Conservation (phyloP, 179 eudicot species). For the Carnegiea gigantea region DNA sequence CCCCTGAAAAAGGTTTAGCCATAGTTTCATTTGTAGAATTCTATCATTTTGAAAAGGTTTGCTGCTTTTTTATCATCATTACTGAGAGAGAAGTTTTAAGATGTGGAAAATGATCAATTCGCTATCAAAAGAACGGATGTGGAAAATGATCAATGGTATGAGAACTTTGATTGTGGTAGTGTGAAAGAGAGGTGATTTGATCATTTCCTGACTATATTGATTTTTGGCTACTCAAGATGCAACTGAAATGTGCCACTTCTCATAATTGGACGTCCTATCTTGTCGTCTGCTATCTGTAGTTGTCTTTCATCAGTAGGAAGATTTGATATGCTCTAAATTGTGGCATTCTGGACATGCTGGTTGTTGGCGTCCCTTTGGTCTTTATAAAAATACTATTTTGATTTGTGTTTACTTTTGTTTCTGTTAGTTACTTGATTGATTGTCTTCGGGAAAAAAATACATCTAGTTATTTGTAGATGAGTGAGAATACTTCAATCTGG, state of each 20-base stretch:
- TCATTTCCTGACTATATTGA: background rate
- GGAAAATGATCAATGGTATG: background rate
- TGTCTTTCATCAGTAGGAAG: background rate
- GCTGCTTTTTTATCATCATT: background rate
- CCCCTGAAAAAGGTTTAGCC: slow-evolving; percentile 58
- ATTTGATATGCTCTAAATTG: background rate
- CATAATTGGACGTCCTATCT: background rate
- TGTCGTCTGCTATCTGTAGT: too few relatives aligned
- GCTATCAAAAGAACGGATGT: background rate
- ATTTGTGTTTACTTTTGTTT: too few relatives aligned
- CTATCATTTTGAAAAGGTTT: background rate
- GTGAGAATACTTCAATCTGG: background rate
- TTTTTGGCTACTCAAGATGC: background rate
- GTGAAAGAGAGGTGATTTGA: background rate
- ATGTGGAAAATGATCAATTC: background rate
- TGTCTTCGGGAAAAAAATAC: background rate
- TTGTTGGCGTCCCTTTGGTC: background rate
- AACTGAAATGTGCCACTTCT: background rate
- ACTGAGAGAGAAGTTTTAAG: background rate
- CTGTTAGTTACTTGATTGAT: background rate
- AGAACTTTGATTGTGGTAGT: background rate
- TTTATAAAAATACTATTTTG: too few relatives aligned
- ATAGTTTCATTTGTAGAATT: background rate
- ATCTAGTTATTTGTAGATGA: background rate
- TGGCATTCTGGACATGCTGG: background rate